Evolutionary conservation across 306 rosid genomes (phyloP).

Genomic region (Rosa lucieae): DNA sequence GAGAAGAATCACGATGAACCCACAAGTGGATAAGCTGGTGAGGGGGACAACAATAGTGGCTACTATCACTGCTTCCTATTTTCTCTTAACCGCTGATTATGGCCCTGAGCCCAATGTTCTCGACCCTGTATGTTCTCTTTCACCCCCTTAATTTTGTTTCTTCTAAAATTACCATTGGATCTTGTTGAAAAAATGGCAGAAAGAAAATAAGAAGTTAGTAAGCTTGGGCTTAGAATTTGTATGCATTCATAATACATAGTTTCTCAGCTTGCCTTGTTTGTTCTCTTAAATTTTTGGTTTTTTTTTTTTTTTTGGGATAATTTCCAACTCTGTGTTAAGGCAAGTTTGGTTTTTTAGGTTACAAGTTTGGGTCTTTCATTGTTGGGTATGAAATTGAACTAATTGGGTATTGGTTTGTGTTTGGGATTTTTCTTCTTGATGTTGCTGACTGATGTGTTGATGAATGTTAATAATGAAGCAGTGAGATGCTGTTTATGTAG

Average conservation of each 20-base stretch:
- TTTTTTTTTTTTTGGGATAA: neutral
- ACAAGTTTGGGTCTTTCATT: neutral
- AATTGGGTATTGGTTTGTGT: neutral
- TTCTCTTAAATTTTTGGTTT: neutral
- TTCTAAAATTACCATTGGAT: neutral
- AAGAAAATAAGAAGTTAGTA: neutral
- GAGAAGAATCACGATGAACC: slow-evolving; percentile 36
- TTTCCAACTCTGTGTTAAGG: neutral
- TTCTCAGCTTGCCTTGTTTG: neutral
- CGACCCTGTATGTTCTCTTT: slow-evolving; percentile 60
- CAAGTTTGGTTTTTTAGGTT: neutral
- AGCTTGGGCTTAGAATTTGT: neutral
- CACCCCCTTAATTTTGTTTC: neutral
- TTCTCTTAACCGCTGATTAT: slow-evolving; percentile 88
- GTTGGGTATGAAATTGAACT: neutral
- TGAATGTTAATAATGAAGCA: neutral
- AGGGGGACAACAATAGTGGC: slow-evolving; percentile 67
- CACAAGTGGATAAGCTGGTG: slow-evolving; percentile 62
- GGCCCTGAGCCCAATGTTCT: slow-evolving; percentile 81
- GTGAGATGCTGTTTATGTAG: neutral
- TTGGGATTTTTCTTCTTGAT: neutral
- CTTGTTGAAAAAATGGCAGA: neutral
- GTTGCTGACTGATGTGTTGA: neutral
- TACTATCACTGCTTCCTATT: slow-evolving; percentile 74
- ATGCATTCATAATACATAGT: neutral